These are phyloP conservation scores for Phellinidium pouzarii DNA, from an alignment of 1,284 basidiomycete genomes.

Conservation along the genomic window DNA sequence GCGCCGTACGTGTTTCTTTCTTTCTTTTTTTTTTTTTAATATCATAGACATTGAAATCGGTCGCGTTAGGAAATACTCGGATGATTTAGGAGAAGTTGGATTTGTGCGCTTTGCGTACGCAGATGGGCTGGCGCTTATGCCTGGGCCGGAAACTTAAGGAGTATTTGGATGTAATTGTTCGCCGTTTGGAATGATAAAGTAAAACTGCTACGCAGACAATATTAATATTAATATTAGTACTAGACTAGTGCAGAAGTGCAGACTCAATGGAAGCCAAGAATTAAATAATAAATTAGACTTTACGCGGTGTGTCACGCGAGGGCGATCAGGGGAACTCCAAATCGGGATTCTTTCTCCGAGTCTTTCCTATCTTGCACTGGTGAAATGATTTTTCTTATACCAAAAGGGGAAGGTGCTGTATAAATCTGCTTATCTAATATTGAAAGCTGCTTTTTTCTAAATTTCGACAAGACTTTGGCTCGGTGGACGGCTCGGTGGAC, in stretches of 20 bases:
- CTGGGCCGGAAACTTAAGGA: constrained; percentile 27
- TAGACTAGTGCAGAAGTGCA: too few relatives aligned
- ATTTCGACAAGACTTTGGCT: constrained; percentile 28
- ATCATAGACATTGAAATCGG: not conserved
- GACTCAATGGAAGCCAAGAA: too few relatives aligned
- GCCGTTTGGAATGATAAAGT: too few relatives aligned
- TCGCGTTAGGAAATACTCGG: constrained; percentile 32
- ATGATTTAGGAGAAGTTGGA: constrained; percentile 39
- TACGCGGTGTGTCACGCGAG: not conserved
- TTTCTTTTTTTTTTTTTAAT: constrained; percentile 9
- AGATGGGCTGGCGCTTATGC: constrained; percentile 50
- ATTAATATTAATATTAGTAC: too few relatives aligned
- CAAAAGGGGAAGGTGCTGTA: too few relatives aligned
- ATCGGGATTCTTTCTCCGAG: constrained; percentile 4
- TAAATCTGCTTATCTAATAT: not conserved
- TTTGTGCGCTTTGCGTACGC: constrained; percentile 46
- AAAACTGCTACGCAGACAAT: too few relatives aligned
- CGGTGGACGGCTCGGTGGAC: constrained; percentile 64
- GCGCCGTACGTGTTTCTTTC: constrained; percentile 36
- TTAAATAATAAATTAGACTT: not conserved
- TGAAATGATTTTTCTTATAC: not conserved
- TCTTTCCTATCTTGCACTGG: not conserved
- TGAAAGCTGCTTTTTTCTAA: constrained; percentile 15
- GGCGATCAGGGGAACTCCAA: not conserved
- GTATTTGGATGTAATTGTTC: not conserved